These are phyloP conservation scores for Coprinopsis sp. DNA, from an alignment of 768 basidiomycete genomes.

Conservation along the genomic window DNA sequence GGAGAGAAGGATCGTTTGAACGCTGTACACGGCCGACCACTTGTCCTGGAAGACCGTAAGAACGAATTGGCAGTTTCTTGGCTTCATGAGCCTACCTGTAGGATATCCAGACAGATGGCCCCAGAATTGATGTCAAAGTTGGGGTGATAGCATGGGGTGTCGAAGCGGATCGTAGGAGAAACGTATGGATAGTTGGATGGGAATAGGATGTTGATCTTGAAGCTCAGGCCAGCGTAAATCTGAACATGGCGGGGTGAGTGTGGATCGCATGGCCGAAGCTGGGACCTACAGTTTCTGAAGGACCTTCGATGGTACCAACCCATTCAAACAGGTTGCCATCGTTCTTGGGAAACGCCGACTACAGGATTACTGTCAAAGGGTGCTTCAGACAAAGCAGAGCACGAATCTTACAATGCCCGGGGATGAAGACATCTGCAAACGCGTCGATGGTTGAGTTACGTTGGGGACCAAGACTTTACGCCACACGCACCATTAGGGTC, in stretches of 20 bases:
- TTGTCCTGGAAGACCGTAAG: slow-evolving; percentile 56
- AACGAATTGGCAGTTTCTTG: neutral
- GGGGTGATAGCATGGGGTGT: slow-evolving; percentile 87
- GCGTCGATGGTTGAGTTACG: neutral
- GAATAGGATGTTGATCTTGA: slow-evolving; percentile 81
- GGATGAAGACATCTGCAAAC: slow-evolving; percentile 75
- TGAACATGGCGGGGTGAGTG: slow-evolving; percentile 19
- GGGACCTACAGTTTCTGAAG: slow-evolving; percentile 61
- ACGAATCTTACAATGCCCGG: slow-evolving; percentile 68
- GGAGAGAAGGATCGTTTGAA: slow-evolving; percentile 84
- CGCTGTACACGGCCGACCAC: slow-evolving; percentile 92
- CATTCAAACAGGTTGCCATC: slow-evolving; percentile 88
- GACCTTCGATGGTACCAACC: slow-evolving; percentile 85
- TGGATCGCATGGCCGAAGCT: neutral
- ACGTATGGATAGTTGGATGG: slow-evolving; percentile 87
- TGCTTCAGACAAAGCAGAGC: slow-evolving; percentile 1
- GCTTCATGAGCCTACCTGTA: slow-evolving; percentile 51
- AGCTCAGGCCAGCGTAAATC: slow-evolving; percentile 77
- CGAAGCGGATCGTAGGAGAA: slow-evolving; percentile 81
- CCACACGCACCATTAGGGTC: slow-evolving; percentile 71
- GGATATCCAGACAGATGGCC: slow-evolving; percentile 81
- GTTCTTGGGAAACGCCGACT: slow-evolving; percentile 89
- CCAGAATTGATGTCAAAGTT: slow-evolving; percentile 80
- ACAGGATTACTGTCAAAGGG: slow-evolving; percentile 9
- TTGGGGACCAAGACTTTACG: neutral